Conservation (phyloP, 108 stramenopile species). For the Hondaea fermentalgiana region DNA sequence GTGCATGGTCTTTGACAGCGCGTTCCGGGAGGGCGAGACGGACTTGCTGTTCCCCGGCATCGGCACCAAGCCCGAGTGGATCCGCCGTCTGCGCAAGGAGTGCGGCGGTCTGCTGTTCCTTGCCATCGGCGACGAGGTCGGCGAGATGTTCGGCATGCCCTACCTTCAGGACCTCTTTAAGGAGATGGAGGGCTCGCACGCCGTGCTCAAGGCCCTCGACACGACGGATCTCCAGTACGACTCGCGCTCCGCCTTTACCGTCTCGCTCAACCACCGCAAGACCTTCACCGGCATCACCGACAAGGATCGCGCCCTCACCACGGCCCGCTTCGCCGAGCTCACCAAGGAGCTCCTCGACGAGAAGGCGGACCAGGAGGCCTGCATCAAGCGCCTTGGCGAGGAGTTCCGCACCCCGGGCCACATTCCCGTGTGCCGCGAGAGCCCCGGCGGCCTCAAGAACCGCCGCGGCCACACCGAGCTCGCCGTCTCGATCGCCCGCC, state of each 20-base stretch:
- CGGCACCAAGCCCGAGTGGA: neutral
- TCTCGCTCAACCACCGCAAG: neutral
- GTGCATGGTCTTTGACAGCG: constrained; percentile 1
- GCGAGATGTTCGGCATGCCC: constrained; percentile 19
- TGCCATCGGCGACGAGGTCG: constrained; percentile 10
- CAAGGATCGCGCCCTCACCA: neutral
- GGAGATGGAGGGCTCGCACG: neutral
- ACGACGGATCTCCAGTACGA: constrained; percentile 12
- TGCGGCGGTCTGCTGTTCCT: constrained; percentile 2
- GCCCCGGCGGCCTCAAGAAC: neutral
- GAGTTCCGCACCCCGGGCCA: constrained; percentile 17
- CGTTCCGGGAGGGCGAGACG: constrained; percentile 15
- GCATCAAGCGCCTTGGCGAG: neutral
- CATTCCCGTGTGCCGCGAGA: constrained; percentile 16
- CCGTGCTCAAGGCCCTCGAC: neutral
- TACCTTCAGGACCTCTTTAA: constrained; percentile 12
- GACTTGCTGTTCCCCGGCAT: neutral
- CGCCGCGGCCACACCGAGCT: constrained; percentile 16
- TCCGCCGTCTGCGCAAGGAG: neutral
- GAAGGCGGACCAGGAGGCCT: neutral
- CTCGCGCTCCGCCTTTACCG: neutral
- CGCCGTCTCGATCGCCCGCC: neutral
- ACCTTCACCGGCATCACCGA: constrained; percentile 21
- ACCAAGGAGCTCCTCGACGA: neutral
- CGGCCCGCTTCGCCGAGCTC: constrained; percentile 12